These are phyloP conservation scores for Verbascum thapsus DNA, from an alignment of 257 asterid species.

Conservation along the genomic window DNA sequence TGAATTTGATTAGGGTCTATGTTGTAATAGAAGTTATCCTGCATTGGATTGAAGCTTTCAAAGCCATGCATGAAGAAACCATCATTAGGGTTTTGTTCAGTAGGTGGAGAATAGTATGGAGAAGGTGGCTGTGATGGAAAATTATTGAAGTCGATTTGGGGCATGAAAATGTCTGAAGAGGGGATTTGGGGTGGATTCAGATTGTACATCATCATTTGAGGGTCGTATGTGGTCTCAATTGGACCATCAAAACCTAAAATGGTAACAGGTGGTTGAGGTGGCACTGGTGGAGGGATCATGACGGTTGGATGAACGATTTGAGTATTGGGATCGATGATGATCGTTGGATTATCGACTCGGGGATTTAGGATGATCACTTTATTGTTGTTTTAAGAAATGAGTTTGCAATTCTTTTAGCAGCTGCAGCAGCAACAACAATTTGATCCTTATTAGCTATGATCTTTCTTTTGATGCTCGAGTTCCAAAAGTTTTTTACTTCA, in stretches of 20 bases:
- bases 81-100: constrained; percentile 21
- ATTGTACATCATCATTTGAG: not conserved
- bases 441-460: constrained; percentile 35
- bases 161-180: not conserved
- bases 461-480: constrained; percentile 73
- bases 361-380: not conserved
- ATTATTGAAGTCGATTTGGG: constrained; percentile 30
- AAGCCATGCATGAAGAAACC: too few species aligned
- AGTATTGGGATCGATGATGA: too few species aligned
- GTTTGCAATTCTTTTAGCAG: not conserved
- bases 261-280: not conserved
- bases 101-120: constrained; percentile 21
- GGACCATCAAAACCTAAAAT: constrained; percentile 27
- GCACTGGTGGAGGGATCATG: not conserved
- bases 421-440: not conserved
- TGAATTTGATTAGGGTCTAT: not conserved
- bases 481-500: constrained; percentile 87
- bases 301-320: not conserved
- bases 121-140: constrained; percentile 17
- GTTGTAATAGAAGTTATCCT: not conserved
- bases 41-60: not conserved
- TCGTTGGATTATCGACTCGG: constrained; percentile 12
- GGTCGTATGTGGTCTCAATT: constrained; percentile 12
- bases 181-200: constrained; percentile 24
- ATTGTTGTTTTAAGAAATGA: constrained; percentile 10